Evolutionary conservation across 257 asterid species (phyloP).

Genomic region (Solanum chiquidenum): DNA sequence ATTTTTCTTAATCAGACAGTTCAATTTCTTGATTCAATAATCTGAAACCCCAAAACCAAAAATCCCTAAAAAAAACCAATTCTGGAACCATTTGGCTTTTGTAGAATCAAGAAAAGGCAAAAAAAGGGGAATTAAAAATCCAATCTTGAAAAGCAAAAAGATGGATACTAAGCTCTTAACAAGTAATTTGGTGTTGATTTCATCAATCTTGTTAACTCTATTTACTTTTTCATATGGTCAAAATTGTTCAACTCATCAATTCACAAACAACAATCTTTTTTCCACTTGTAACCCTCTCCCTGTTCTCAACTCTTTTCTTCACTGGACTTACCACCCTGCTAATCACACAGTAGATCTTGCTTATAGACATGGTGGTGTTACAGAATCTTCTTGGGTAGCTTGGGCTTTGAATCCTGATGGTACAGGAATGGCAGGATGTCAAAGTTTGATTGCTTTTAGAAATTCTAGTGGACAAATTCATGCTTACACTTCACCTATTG

Average conservation of each 20-base stretch:
- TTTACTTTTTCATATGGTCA: constrained; percentile 16
- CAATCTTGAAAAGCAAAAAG: neutral
- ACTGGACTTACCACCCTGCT: neutral
- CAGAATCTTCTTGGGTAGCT: constrained; percentile 2
- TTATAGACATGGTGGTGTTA: constrained; percentile 1
- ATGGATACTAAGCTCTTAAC: constrained; percentile 8
- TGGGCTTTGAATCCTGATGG: neutral
- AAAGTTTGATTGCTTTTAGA: neutral
- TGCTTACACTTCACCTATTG: neutral
- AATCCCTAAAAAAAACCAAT: neutral
- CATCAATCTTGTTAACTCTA: neutral
- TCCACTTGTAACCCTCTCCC: neutral
- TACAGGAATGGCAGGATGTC: neutral
- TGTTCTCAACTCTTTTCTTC: neutral
- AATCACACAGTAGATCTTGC: constrained; percentile 9
- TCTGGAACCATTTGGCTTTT: neutral
- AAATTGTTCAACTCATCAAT: constrained; percentile 4
- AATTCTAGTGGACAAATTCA: neutral
- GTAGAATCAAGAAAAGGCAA: neutral
- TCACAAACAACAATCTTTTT: neutral
- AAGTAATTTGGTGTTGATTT: constrained; percentile 3
- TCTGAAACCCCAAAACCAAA: neutral
- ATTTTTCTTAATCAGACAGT: neutral
- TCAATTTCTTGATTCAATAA: neutral
- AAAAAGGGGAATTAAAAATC: neutral